Evolutionary conservation across 805 yeast genomes (phyloP).

Genomic region (Wickerhamomyces rabaulensis): DNA sequence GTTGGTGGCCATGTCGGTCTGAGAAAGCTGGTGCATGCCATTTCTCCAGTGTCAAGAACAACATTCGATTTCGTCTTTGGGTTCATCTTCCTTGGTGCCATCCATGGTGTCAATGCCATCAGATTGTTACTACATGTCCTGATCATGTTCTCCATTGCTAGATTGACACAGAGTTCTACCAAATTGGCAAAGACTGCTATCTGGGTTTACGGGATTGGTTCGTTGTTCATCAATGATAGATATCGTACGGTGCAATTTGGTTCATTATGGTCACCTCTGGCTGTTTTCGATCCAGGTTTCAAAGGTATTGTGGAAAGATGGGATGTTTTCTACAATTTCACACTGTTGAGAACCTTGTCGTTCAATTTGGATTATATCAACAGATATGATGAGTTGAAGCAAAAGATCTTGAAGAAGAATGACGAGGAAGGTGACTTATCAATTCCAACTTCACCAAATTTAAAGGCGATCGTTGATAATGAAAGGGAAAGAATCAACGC

Average conservation of each 20-base stretch:
- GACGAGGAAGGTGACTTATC: slow-evolving; percentile 21
- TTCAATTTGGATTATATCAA: slow-evolving; percentile 73
- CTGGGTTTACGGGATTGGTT: slow-evolving; percentile 79
- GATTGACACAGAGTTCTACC: slow-evolving; percentile 26
- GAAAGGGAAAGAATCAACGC: slow-evolving; percentile 65
- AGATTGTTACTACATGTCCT: slow-evolving; percentile 56
- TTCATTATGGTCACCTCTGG: slow-evolving; percentile 33
- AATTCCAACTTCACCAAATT: slow-evolving; percentile 15
- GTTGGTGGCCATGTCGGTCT: slow-evolving; percentile 48
- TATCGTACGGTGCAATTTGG: slow-evolving; percentile 52
- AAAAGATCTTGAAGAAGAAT: slow-evolving; percentile 13
- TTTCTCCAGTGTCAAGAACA: slow-evolving; percentile 35
- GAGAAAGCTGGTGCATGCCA: slow-evolving; percentile 31
- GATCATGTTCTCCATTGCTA: slow-evolving; percentile 48
- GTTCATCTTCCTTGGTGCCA: slow-evolving; percentile 54
- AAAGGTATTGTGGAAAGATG: slow-evolving; percentile 82
- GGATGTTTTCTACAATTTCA: slow-evolving; percentile 95
- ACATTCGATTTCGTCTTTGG: slow-evolving; percentile 76
- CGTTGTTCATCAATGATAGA: slow-evolving; percentile 73
- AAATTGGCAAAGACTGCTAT: slow-evolving; percentile 38
- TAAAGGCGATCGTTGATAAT: slow-evolving; percentile 26
- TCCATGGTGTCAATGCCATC: slow-evolving; percentile 74
- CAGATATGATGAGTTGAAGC: slow-evolving; percentile 23
- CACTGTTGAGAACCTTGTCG: slow-evolving; percentile 77
- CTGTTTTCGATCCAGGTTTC: slow-evolving; percentile 53